These are phyloP conservation scores for Psilocybe subaeruginosa DNA, from an alignment of 768 basidiomycete genomes.

Conservation along the genomic window DNA sequence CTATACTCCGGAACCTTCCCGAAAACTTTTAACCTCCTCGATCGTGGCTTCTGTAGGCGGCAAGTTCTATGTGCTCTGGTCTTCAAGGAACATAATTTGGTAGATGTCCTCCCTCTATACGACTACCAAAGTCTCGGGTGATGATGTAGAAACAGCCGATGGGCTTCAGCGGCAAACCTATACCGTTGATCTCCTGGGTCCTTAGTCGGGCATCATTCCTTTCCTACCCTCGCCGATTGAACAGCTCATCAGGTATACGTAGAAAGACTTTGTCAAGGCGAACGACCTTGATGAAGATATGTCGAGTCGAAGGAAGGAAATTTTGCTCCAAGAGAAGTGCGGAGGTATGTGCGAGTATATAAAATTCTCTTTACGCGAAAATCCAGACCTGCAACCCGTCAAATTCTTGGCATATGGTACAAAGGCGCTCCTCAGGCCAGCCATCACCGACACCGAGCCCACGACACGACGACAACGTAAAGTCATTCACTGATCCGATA, in stretches of 20 bases:
- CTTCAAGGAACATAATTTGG: slow-evolving; percentile 84
- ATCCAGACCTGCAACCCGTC: too few relatives aligned
- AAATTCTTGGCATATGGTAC: too few relatives aligned
- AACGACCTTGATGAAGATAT: slow-evolving; percentile 63
- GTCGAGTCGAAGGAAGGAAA: slow-evolving; percentile 52
- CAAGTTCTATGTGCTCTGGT: slow-evolving; percentile 89
- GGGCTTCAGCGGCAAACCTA: slow-evolving; percentile 74
- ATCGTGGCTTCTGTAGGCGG: slow-evolving; percentile 93
- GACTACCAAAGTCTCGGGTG: slow-evolving; percentile 31
- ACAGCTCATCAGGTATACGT: slow-evolving; percentile 2
- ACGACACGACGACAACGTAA: too few relatives aligned
- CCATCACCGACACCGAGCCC: too few relatives aligned
- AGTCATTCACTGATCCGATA: too few relatives aligned
- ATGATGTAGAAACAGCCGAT: slow-evolving; percentile 47
- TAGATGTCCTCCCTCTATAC: slow-evolving; percentile 73
- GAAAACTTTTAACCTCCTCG: too few relatives aligned
- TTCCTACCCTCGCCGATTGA: slow-evolving; percentile 69
- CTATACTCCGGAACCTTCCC: too few relatives aligned
- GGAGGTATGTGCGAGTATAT: too few relatives aligned
- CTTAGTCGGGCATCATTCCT: slow-evolving; percentile 86
- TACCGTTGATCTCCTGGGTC: slow-evolving; percentile 79
- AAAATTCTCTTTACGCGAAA: too few relatives aligned
- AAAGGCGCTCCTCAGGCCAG: too few relatives aligned
- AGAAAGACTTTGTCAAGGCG: slow-evolving; percentile 67
- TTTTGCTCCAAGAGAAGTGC: slow-evolving; percentile 44